Evolutionary conservation across 495 filamentous ascomycete genomes (phyloP).

Genomic region (Neurospora discreta): DNA sequence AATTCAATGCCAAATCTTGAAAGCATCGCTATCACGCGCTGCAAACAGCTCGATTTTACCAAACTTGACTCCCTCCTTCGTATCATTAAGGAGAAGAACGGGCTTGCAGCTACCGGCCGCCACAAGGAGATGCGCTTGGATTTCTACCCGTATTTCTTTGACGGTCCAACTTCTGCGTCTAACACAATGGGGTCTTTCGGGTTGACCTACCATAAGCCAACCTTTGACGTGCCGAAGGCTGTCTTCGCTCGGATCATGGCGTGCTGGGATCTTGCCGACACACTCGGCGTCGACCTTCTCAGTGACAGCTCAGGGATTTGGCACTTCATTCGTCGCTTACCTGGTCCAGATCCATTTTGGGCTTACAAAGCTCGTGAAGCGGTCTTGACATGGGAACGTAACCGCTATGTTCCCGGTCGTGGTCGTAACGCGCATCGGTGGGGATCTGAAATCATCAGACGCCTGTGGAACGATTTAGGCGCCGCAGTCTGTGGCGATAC

Average conservation of each 20-base stretch:
- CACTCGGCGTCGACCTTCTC: constrained; percentile 16
- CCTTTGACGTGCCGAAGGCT: constrained; percentile 15
- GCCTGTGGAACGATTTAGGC: constrained; percentile 8
- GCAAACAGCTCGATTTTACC: constrained; percentile 15
- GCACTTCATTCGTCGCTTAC: constrained; percentile 14
- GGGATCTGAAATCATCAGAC: not conserved
- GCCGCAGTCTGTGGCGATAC: constrained; percentile 15
- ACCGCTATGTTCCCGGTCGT: not conserved
- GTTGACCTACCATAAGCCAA: constrained; percentile 15
- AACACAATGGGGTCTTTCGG: constrained; percentile 11
- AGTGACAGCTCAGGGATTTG: constrained; percentile 16
- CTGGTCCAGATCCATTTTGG: constrained; percentile 18
- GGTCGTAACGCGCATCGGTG: not conserved
- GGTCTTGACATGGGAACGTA: not conserved
- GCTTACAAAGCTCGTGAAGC: constrained; percentile 17
- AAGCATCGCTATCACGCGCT: constrained; percentile 12
- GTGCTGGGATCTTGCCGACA: not conserved
- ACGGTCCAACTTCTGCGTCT: constrained; percentile 2
- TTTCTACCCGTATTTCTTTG: constrained; percentile 15
- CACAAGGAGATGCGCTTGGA: constrained; percentile 8
- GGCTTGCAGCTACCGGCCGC: not conserved
- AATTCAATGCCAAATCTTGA: constrained; percentile 16
- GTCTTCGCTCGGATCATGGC: constrained; percentile 4
- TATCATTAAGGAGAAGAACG: not conserved
- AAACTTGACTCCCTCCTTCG: constrained; percentile 9